Base-by-base conservation (phyloP, 345 rosid genomes). In the Iberis pinnata region DNA sequence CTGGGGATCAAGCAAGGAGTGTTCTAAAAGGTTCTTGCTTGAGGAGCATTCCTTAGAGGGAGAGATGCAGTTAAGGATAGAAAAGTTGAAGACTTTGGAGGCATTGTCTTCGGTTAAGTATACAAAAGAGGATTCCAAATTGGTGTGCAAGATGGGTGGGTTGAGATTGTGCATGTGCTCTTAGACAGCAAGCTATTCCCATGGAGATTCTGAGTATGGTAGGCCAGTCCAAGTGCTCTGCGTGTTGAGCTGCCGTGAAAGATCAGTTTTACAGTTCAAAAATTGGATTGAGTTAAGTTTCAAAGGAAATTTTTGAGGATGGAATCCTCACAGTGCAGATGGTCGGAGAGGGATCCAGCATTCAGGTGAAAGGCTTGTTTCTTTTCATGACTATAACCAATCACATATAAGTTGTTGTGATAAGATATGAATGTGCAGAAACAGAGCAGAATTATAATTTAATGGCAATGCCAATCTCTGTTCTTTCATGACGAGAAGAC, bases 341-440 rank as follows among this genome's bases (percentile, higher is more conserved):
- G 97, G 74, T 92, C 97, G 37, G 76, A 88, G 60, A 92, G 90
- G 8, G 85, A 80, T 67, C 98, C 77, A 92, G 74, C 94, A 85
- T 85, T 71, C 97, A 76, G 3, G 80, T 72, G 76, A 92, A 85
- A 44, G 95, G 94, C 64, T 75, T 72, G 31, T 88, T 73, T n/a
- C n/a, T n/a, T n/a, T 70, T 83, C 87, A 69, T 77, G 95, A 58
- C 99, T 88, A 52, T 65, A 86, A 15, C 97, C 95, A 11, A 93
- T 70, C 43, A 88, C 85, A 70, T 82, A 88, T 71, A 93, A 93
- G 58, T 93, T 93, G 78, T 88, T 83, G 77, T 93, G 95, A 70
- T 82, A 93, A 65, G 12, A 77, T 76, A 22, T 71, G 83, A 37
- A 93, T 73, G 97, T 93, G 89, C 58, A 73, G 64, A 22, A 53